Evolutionary conservation across 352 stramenopile genomes (phyloP).

Genomic region (Globisporangium cylindrosporum): DNA sequence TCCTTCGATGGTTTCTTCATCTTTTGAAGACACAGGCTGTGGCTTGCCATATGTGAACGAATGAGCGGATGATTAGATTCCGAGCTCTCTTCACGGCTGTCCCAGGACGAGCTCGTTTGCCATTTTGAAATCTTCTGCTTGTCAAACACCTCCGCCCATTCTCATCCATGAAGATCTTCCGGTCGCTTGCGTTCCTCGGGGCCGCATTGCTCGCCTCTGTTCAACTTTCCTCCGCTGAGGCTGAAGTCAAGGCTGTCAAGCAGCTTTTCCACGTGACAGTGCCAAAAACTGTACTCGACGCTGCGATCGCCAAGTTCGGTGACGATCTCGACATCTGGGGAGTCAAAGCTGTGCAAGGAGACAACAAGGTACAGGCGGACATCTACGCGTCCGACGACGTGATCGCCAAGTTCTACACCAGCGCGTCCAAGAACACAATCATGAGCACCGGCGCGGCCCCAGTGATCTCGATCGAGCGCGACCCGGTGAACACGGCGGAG

Average conservation of each 20-base stretch:
- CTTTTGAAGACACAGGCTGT: neutral
- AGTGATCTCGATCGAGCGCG: neutral
- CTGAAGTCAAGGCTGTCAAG: conserved; percentile 20
- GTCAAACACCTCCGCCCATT: neutral
- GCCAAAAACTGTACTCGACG: conserved; percentile 23
- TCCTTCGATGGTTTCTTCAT: neutral
- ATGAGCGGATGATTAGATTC: neutral
- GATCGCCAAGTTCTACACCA: conserved; percentile 12
- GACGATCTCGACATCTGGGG: conserved; percentile 16
- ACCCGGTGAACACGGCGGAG: conserved; percentile 1
- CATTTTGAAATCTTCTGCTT: neutral
- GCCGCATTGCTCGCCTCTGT: conserved; percentile 13
- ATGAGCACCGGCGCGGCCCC: neutral
- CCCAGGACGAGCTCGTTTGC: neutral
- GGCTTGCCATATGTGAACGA: neutral
- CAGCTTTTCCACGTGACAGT: conserved; percentile 33
- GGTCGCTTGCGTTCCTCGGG: conserved; percentile 15
- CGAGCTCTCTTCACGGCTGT: neutral
- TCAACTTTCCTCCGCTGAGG: neutral
- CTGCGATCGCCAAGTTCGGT: conserved; percentile 5
- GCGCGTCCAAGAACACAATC: neutral
- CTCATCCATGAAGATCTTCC: conserved; percentile 26
- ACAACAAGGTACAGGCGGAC: conserved; percentile 4
- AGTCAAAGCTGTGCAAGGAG: neutral
- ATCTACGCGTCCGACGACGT: conserved; percentile 12